Evolutionary conservation across 768 basidiomycete species (phyloP).

Genomic region (Lyophyllum semitale): DNA sequence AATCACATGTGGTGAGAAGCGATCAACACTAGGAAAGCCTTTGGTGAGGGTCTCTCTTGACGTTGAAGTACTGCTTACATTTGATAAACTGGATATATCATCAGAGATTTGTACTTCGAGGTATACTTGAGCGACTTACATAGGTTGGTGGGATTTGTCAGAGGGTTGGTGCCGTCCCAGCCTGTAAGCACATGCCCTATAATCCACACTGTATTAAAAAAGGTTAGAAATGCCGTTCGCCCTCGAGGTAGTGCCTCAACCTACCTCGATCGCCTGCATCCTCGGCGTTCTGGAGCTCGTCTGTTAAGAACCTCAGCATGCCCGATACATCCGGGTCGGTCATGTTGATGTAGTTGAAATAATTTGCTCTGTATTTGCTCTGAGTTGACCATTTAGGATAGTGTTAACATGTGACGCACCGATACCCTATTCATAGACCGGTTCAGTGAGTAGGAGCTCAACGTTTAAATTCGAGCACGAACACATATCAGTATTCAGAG

Average conservation of each 20-base stretch:
- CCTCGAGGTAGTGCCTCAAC: not conserved
- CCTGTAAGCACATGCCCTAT: conserved; percentile 60
- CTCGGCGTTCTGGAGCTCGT: conserved; percentile 78
- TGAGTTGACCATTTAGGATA: not conserved
- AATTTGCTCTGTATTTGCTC: conserved; percentile 48
- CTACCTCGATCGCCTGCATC: conserved; percentile 71
- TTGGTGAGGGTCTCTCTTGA: not conserved
- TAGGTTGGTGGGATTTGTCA: conserved; percentile 66
- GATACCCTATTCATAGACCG: conserved; percentile 32
- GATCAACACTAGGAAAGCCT: conserved; percentile 56
- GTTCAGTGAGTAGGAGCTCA: not conserved
- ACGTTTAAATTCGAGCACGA: conserved; percentile 24
- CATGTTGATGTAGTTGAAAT: conserved; percentile 78
- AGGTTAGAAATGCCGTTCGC: not conserved
- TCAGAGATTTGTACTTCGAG: not conserved
- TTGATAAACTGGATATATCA: conserved; percentile 32
- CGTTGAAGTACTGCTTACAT: conserved; percentile 31
- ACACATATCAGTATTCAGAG: conserved; percentile 80
- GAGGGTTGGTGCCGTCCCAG: conserved; percentile 72
- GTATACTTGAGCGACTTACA: conserved; percentile 44
- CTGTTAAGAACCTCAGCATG: conserved; percentile 76
- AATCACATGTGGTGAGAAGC: conserved; percentile 79
- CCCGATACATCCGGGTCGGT: conserved; percentile 70
- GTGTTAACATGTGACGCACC: conserved; percentile 21
- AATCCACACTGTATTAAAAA: conserved; percentile 41